These are phyloP conservation scores for Carpinus fangiana DNA, from an alignment of 306 rosid genomes.

Conservation along the genomic window DNA sequence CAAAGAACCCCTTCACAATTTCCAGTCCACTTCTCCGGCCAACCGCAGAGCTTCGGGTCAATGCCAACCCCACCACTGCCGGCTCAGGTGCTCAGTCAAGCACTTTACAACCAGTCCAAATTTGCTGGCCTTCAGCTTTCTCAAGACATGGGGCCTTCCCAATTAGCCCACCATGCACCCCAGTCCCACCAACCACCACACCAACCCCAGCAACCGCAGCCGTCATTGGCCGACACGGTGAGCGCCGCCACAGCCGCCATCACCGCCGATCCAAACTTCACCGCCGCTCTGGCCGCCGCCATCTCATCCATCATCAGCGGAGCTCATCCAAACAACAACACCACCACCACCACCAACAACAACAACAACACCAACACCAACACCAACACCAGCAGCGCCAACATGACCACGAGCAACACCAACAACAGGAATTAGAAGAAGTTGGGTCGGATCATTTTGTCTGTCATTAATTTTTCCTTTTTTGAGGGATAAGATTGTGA, in stretches of 20 bases:
- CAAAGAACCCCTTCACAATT: constrained; percentile 55
- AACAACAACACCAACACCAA: constrained; percentile 18
- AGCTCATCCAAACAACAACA: constrained; percentile 37
- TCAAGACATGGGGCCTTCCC: constrained; percentile 56
- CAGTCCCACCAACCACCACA: constrained; percentile 32
- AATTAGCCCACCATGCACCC: constrained; percentile 39
- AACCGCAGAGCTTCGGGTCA: constrained; percentile 51
- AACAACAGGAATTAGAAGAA: constrained; percentile 48
- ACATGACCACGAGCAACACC: constrained; percentile 31
- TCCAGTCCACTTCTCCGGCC: constrained; percentile 60
- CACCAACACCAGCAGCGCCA: constrained; percentile 27
- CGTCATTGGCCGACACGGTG: constrained; percentile 60
- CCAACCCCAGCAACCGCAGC: constrained; percentile 30
- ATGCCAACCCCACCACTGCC: constrained; percentile 35
- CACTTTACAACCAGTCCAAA: constrained; percentile 76
- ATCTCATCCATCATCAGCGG: constrained; percentile 89
- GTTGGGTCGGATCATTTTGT: background rate
- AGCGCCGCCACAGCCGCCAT: constrained; percentile 91
- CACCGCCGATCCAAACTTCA: constrained; percentile 84
- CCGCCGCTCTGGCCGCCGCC: constrained; percentile 91
- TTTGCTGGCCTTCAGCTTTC: constrained; percentile 92
- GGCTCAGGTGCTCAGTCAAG: constrained; percentile 49
- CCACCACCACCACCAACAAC: background rate
- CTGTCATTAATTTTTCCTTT: background rate
- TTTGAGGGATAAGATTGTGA: constrained; percentile 37